Evolutionary conservation across 345 rosid genomes (phyloP), one percentile per base, ranked within the genome.

Genomic region (Populus pruinosa): DNA sequence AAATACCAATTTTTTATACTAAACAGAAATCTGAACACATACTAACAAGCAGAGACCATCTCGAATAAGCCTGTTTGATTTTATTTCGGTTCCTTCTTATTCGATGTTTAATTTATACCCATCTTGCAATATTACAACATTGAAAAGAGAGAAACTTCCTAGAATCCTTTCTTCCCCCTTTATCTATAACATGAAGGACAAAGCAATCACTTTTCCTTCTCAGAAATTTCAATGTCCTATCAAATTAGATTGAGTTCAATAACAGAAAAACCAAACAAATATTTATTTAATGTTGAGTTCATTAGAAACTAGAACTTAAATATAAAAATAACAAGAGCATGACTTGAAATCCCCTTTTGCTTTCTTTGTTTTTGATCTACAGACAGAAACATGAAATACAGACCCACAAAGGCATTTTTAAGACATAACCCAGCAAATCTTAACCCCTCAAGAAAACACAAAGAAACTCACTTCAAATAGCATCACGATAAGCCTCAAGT

Each of bases 401-500:
- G 1, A 56, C 14, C 25, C 29, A n/a, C 25, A 25, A 59, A 9
- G 11, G 23, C 29, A 59, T 23, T 27, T 59, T 2, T n/a, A 1
- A 23, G 6, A 23, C 29, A 9, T 23, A 23, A 56, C 14, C 64
- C 64, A 59, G 10, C 64, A 59, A 9, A 23, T 25, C 64, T 25
- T 4, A 59, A 10, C 29, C 5, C 64, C 29, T 59, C 64, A n/a
- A 23, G 29, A 23, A 59, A 59, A 59, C 64, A 23, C 64, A 23
- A 20, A 18, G 64, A 59, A 10, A 65, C 41, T 65, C 39, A 17
- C 72, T 69, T 71, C 64, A 67, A 79, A 73, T 66, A 11, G 79
- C 85, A 76, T 86, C 73, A n/a, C 87, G 84, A 31, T 86, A 92
- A 23, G 93, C 92, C 14, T 83, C 86, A 50, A 94, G 98, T 1